Base-by-base conservation (phyloP, 1,284 basidiomycete species). In the Thelephora terrestris region DNA sequence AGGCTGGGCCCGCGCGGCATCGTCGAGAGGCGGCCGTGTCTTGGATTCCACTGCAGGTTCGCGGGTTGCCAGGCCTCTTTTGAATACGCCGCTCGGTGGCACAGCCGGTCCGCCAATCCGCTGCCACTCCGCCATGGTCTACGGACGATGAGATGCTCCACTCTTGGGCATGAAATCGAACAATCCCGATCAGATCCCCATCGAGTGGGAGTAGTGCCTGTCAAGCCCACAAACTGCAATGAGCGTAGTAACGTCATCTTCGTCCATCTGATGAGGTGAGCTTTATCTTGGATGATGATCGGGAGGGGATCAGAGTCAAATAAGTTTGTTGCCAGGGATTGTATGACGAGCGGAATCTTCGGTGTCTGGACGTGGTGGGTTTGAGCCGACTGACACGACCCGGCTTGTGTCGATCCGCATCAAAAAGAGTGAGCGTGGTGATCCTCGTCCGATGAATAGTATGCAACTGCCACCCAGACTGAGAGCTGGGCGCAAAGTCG, bases 291-390 rank as follows among this genome's bases (percentile, higher is more conserved):
- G n/a, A n/a, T n/a, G n/a, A n/a, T n/a, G 3, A 5, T 39, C 45
- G 27, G 12, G 36, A 14, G 39, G n/a, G 10, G 53, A 29, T 2
- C 6, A 0, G 34, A 16, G 5, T 47, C 47, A 1, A 44, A 34
- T 42, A 25, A n/a, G 14, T 36, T 16, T 48, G 18, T 29, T 23
- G 49, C 34, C 62, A 90, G 85, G 87, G 89, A 61, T 75, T 97
- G 27, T 99, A 99, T 67, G 95, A 99, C 62, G 93, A 91, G 62
- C 86, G 51, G 81, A 97, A 69, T 92, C 92, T n/a, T 96, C 92
- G 51, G 99, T 99, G 95, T 95, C 99, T 68, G 94, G 96, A 71
- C 82, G 97, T 52, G 94, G 94, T 56, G 95, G 95, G 43, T 98
- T 98, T 69, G 90, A 94, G 69, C 90, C 91, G 18, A 89, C 88